Evolutionary conservation across 768 basidiomycete genomes (phyloP), one percentile per base, ranked within the genome.

Genomic region (Dictyophora rubrovolvata): DNA sequence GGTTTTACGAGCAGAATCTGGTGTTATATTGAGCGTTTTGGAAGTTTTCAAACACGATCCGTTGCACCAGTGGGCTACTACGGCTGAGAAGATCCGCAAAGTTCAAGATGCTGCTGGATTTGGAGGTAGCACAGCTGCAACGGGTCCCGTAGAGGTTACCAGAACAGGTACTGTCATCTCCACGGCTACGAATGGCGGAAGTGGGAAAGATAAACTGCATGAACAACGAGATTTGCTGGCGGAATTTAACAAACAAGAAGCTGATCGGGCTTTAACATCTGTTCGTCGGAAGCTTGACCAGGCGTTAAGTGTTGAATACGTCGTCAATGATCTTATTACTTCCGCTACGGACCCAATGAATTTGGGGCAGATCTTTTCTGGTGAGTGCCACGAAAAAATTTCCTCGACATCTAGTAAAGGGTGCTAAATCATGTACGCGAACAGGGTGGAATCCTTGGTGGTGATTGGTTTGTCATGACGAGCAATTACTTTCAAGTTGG

Each of bases 41-140:
- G 94, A 96, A 66, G 95, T 97, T 14, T 96, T 98, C 82, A 92
- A 89, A 69, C 83, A 95, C 67, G 95, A 99, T 69, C 95, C 96
- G 5, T 78, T 99, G 18, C 89, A 97, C 65, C 86, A 83, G 33
- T 98, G 95, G 94, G 42, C 42, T n/a, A 35, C 6, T 61, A 90
- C 87, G 89, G 86, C 86, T 2, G 85, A 85, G 65, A 89, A 83
- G 68, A 86, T 87, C 60, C 69, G 84, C 64, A 89, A 88, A 71
- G 71, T 89, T 37, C 79, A 84, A 67, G 79, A 79, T 34, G n/a
- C n/a, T n/a, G n/a, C n/a, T n/a, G 82, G 78, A 14, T 88, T 87
- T 65, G 72, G 77, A 68, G 61, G 70, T 67, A 64, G 69, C 65
- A 59, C 65, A 66, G 6, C 69, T 68, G 64, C 56, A 65, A 18